Conservation (phyloP, 768 basidiomycete species). For the Panus rudis region DNA sequence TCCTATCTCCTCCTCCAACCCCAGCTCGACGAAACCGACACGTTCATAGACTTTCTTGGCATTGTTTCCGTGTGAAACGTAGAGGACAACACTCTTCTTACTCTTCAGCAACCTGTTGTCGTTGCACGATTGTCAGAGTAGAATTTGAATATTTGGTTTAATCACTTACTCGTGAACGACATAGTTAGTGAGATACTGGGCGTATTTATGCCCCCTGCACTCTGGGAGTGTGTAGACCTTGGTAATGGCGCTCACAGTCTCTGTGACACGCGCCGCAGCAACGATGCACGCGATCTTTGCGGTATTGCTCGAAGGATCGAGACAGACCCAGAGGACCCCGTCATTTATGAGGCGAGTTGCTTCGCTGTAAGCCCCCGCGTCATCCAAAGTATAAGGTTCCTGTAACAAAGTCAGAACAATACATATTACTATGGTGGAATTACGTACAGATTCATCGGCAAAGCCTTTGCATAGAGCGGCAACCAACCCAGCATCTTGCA, state of each 20-base stretch:
- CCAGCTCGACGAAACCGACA: constrained; percentile 61
- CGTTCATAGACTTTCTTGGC: constrained; percentile 52
- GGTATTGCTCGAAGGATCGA: constrained; percentile 45
- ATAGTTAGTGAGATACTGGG: constrained; percentile 51
- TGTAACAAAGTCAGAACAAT: constrained; percentile 16
- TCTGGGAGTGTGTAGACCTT: constrained; percentile 60
- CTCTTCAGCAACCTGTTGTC: constrained; percentile 24
- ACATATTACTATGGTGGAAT: constrained; percentile 12
- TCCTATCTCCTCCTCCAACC: no score
- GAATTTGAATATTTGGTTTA: neutral
- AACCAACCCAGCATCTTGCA: constrained; percentile 27
- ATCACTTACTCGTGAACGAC: constrained; percentile 48
- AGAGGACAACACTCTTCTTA: constrained; percentile 53
- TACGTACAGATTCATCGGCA: constrained; percentile 50
- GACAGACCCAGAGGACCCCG: constrained; percentile 53
- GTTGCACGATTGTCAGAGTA: neutral
- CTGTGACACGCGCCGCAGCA: constrained; percentile 57
- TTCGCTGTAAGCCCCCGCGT: constrained; percentile 39
- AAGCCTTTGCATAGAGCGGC: constrained; percentile 49
- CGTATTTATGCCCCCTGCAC: constrained; percentile 50
- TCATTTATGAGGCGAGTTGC: constrained; percentile 42
- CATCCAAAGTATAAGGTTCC: constrained; percentile 49
- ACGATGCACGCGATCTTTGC: constrained; percentile 55
- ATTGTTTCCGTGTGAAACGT: constrained; percentile 50
- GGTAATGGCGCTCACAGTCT: constrained; percentile 53